Percentiles rank a stretch among this genome's conserved stretches.
Evolutionary conservation across 495 filamentous ascomycete genomes (phyloP).

Genomic region (Tricharina praecox): DNA sequence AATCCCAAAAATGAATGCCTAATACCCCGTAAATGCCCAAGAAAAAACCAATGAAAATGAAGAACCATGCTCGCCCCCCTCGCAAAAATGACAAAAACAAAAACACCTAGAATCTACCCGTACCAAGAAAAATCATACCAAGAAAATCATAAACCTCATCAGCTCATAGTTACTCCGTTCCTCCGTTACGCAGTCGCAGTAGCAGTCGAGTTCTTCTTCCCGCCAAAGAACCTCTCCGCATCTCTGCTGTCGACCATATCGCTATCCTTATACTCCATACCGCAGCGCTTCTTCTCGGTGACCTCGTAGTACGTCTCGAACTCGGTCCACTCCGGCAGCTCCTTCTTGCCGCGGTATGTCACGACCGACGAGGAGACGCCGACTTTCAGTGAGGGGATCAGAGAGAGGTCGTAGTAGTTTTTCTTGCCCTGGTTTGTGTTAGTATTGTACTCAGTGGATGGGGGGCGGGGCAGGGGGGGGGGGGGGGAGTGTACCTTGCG

Average conservation of each 20-base stretch:
- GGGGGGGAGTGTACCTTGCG: conserved; percentile 13
- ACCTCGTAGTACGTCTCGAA: conserved; percentile 24
- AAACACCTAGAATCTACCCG: too few relatives aligned
- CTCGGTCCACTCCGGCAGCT: conserved; percentile 11
- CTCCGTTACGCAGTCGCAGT: too few relatives aligned
- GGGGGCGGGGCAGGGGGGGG: too few relatives aligned
- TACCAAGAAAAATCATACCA: too few relatives aligned
- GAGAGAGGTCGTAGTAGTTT: background rate
- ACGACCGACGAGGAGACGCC: conserved; percentile 19
- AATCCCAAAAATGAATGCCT: too few relatives aligned
- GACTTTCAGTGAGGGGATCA: conserved; percentile 17
- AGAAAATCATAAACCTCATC: too few relatives aligned
- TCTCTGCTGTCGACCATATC: background rate
- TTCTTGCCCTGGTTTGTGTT: background rate
- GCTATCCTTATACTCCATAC: conserved; percentile 6
- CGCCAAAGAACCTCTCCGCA: background rate
- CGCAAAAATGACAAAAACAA: too few relatives aligned
- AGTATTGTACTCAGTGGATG: conserved; percentile 3
- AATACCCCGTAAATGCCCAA: too few relatives aligned
- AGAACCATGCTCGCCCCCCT: too few relatives aligned
- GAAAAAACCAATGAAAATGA: too few relatives aligned
- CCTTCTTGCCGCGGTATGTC: conserved; percentile 11
- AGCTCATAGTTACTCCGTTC: too few relatives aligned
- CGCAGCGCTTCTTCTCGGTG: conserved; percentile 16
- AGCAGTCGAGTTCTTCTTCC: too few relatives aligned